Conservation (phyloP, 257 asterid species). For the Nicotiana obtusifolia region DNA sequence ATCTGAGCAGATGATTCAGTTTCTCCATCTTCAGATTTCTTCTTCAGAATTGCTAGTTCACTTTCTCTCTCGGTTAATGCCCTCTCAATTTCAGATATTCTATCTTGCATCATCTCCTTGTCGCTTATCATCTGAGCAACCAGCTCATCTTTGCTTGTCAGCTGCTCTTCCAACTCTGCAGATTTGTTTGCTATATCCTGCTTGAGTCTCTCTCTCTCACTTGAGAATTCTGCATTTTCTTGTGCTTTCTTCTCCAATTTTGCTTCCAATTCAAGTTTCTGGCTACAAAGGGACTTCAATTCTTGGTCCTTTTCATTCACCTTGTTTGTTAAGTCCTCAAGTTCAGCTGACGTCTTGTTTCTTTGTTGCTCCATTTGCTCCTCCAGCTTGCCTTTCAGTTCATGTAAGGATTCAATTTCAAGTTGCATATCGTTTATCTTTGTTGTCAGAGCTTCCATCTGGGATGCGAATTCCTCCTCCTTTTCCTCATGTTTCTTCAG, state of each 20-base stretch:
- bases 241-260: slow-evolving; percentile 40
- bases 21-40: slow-evolving; percentile 38
- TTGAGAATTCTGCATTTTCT: slow-evolving; percentile 37
- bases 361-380: slow-evolving; percentile 38
- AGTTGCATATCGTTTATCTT: slow-evolving; percentile 36
- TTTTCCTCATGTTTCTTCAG: slow-evolving; percentile 49
- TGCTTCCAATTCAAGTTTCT: slow-evolving; percentile 43
- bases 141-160: slow-evolving; percentile 36
- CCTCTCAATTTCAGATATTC: slow-evolving; percentile 36
- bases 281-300: slow-evolving; percentile 36
- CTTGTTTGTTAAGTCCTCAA: slow-evolving; percentile 40
- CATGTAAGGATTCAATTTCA: slow-evolving; percentile 44
- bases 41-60: slow-evolving; percentile 33
- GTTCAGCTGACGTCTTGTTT: slow-evolving; percentile 35
- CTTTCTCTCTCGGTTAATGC: slow-evolving; percentile 34
- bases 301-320: slow-evolving; percentile 40
- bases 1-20: slow-evolving; percentile 30
- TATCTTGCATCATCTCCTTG: slow-evolving; percentile 18
- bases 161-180: slow-evolving; percentile 50
- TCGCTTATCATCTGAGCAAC: slow-evolving; percentile 14
- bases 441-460: slow-evolving; percentile 40
- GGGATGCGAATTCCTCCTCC: slow-evolving; percentile 43
- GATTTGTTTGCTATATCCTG: slow-evolving; percentile 39
- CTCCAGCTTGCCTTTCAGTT: slow-evolving; percentile 45
- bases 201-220: slow-evolving; percentile 43